phyloP scores from a whole-genome alignment of 2,329 filamentous ascomycete genomes.

The Xylariales sp. region DNA sequence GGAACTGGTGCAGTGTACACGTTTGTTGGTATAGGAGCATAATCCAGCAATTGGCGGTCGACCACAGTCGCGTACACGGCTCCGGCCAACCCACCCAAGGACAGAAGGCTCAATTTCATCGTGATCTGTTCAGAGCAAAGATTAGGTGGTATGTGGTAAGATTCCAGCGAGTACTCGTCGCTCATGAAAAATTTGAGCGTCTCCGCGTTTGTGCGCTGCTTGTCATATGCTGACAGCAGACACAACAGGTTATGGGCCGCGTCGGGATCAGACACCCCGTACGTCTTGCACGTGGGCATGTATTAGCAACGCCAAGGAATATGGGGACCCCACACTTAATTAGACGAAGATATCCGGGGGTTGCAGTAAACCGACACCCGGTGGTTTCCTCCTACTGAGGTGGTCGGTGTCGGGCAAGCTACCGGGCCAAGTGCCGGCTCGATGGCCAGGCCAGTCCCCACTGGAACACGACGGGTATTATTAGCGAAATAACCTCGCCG shows the following conservation, averaged over 20 bases:
- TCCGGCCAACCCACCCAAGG: neutral
- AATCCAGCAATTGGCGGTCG: constrained; percentile 1
- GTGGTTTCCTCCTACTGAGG: neutral
- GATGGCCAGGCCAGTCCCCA: neutral
- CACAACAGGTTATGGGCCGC: too few relatives aligned
- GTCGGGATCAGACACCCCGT: too few relatives aligned
- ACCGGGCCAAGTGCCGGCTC: neutral
- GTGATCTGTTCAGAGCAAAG: neutral
- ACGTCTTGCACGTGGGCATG: too few relatives aligned
- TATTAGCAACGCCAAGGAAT: too few relatives aligned
- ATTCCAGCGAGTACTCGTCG: too few relatives aligned
- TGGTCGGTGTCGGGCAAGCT: neutral
- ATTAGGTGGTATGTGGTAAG: too few relatives aligned
- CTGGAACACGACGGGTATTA: neutral
- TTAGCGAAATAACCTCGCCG: neutral
- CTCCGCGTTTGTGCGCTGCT: too few relatives aligned
- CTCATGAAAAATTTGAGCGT: too few relatives aligned
- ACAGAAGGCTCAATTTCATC: neutral
- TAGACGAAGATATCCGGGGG: too few relatives aligned
- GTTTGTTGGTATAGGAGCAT: neutral
- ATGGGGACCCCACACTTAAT: too few relatives aligned
- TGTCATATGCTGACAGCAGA: too few relatives aligned
- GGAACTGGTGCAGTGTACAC: neutral
- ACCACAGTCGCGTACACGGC: neutral
- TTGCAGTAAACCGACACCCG: too few relatives aligned